Evolutionary conservation across 768 basidiomycete species (phyloP), one percentile per base, ranked within the genome.

Genomic region (Naganishia vaughanmartiniae): DNA sequence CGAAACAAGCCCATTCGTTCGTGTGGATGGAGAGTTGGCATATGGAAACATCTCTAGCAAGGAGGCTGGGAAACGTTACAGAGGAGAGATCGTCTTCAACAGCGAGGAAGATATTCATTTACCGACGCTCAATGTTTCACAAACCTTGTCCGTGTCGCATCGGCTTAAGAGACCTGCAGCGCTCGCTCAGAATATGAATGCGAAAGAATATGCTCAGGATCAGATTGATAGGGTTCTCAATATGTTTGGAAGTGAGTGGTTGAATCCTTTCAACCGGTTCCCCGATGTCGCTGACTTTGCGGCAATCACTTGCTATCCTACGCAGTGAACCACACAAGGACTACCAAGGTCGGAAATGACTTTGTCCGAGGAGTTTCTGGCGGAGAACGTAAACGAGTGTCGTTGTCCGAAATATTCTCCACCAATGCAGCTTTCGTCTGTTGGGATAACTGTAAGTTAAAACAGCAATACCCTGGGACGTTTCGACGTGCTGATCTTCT

Each of bases 41-140:
- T 70, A 70, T 51, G 63, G 58, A 24, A 70, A 45, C n/a, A 70
- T 70, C 45, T 31, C 31, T 31, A 56, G 58, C 42, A 51, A 36
- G 36, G 51, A 70, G 28, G 63, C 69, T 42, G n/a, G 53, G 17
- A 58, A 56, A 39, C 54, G 53, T 33, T 73, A 54, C 45, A 45
- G 46, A 26, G 63, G 34, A 2, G 65, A 65, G n/a, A 69, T 73
- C 28, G 55, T 70, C 46, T 73, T 73, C 69, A 73, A 73, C 66
- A 36, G 36, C 30, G 72, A 73, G 66, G 72, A 73, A 24, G 72
- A 73, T 36, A 46, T 70, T 19, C 65, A 72, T 51, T 54, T 57
- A 48, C 72, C 68, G 28, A 65, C 51, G 34, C 65, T 66, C 21
- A 45, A 45, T 42, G 72, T 73, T 33, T 26, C 51, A 24, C 63